Evolutionary conservation across 257 asterid genomes (phyloP).

Genomic region (Solanum sejunctum): DNA sequence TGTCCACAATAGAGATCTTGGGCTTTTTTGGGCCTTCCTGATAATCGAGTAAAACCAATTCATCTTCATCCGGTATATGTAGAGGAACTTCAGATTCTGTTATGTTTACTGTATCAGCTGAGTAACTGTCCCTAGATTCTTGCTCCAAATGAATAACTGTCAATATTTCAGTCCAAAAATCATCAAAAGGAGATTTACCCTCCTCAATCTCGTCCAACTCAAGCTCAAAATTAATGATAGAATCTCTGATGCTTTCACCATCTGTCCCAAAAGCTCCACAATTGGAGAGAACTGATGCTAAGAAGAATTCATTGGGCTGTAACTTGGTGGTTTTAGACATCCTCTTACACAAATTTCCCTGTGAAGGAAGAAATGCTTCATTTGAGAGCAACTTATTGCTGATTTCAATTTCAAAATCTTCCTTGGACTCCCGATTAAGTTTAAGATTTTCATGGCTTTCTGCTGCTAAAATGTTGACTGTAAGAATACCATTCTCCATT

Average conservation of each 20-base stretch:
- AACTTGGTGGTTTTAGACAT: not conserved
- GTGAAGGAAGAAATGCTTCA: not conserved
- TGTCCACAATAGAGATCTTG: not conserved
- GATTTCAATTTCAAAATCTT: not conserved
- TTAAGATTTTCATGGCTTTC: not conserved
- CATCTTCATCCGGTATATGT: not conserved
- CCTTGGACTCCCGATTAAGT: not conserved
- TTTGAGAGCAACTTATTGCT: not conserved
- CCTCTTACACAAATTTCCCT: slow-evolving; percentile 11
- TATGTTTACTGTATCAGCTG: not conserved
- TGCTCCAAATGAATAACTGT: slow-evolving; percentile 26
- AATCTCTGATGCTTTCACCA: not conserved
- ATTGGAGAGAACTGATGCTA: slow-evolving; percentile 6
- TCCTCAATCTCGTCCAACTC: slow-evolving; percentile 14
- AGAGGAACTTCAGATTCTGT: not conserved
- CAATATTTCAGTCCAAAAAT: slow-evolving; percentile 40
- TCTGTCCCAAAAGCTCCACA: not conserved
- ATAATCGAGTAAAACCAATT: not conserved
- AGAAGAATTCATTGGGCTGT: slow-evolving; percentile 5
- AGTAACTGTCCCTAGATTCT: not conserved
- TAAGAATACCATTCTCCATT: not conserved
- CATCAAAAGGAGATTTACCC: slow-evolving; percentile 20
- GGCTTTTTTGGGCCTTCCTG: not conserved
- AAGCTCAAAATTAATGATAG: not conserved
- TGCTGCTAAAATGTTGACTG: not conserved